Evolutionary conservation across 1,284 basidiomycete species (phyloP).

Genomic region (Kwoniella shivajii): DNA sequence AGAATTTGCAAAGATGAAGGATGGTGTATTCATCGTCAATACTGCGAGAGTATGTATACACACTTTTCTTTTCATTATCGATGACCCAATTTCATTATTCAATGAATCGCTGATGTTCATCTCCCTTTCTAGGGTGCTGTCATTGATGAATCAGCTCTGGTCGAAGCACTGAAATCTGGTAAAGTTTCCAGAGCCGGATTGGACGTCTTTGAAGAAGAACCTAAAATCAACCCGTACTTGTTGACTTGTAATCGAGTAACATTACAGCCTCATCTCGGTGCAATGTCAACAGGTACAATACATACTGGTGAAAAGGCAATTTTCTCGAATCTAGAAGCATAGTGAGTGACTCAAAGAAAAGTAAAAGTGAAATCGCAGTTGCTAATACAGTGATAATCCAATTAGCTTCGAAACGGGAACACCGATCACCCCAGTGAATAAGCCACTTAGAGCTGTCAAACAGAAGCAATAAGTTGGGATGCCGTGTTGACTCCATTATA

Average conservation of each 20-base stretch:
- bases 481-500: too few species aligned
- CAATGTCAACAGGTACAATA: conserved; percentile 27
- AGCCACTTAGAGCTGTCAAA: too few species aligned
- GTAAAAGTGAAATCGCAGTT: neutral
- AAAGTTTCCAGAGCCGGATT: conserved; percentile 43
- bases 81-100: too few species aligned
- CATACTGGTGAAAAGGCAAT: conserved; percentile 22
- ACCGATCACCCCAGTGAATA: conserved; percentile 30
- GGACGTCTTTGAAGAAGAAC: conserved; percentile 45
- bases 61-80: too few species aligned
- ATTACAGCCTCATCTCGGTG: conserved; percentile 36
- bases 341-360: conserved; percentile 16
- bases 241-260: conserved; percentile 22
- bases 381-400: neutral
- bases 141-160: conserved; percentile 47
- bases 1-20: conserved; percentile 46
- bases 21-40: conserved; percentile 49
- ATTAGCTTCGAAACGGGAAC: conserved; percentile 29
- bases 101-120: too few species aligned
- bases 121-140: too few species aligned
- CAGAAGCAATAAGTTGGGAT: too few species aligned
- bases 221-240: conserved; percentile 15
- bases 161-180: conserved; percentile 43
- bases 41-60: conserved; percentile 34
- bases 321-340: conserved; percentile 29